Base-by-base conservation (phyloP, 768 basidiomycete species). In the Suillus subluteus region DNA sequence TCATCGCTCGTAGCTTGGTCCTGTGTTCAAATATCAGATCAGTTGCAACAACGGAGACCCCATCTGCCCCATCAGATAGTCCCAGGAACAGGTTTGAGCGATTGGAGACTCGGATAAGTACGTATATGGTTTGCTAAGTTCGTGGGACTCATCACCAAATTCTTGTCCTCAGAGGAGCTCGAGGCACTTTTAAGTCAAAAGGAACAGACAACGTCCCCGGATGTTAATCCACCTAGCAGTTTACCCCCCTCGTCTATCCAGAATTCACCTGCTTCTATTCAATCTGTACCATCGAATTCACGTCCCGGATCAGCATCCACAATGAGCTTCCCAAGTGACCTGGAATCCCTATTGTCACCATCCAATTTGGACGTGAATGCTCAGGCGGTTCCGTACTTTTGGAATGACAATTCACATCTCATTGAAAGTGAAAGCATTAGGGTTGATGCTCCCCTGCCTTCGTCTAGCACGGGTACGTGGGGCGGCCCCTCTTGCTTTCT, bases 41-140 rank as follows among this genome's bases (percentile, higher is more conserved):
- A 87, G 85, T 82, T 56, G 52, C 65, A 48, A 62, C 18, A 48
- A 76, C 79, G 48, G 83, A 85, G 66, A 74, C 74, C 38, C 79
- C 67, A 23, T 26, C 68, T 65, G 64, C 74, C 1, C 73, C 78
- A 30, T 67, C 78, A 4, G 89, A 89, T 63, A 81, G 82, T 18
- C 86, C 89, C 4, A 88, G 85, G 73, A 89, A 81, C 67, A 82
- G 82, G 64, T 86, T 87, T 70, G 89, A 91, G 72, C 82, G 81
- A 67, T 73, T 92, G 55, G 90, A 92, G 75, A 86, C 78, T 70
- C 83, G 91, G 68, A 91, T 92, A 64, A 82, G 91, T 91, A 62
- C 66, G 89, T 79, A 43, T 32, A 30, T 52, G 52, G 26, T 61
- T 62, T 13, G 67, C 26, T 26, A 23, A 30, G 23, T 50, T 40